Evolutionary conservation across 1,139 yeast genomes (phyloP).

Genomic region (Hyphopichia burtonii): DNA sequence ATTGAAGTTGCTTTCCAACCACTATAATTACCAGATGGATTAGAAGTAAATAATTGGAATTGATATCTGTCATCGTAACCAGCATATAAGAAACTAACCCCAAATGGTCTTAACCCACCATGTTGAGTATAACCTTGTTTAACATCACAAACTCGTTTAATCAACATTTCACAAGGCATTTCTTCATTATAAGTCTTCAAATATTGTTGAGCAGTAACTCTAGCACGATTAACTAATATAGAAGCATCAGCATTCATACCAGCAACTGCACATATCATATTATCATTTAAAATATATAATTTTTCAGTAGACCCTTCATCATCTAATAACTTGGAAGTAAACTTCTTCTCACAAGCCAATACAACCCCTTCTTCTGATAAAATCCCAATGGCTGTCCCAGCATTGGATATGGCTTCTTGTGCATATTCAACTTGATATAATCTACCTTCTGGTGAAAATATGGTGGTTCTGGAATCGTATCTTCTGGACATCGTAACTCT

Average conservation of each 20-base stretch:
- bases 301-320: constrained; percentile 94
- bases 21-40: constrained; percentile 95
- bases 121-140: constrained; percentile 99
- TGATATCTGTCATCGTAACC: constrained; percentile 91
- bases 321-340: constrained; percentile 86
- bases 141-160: constrained; percentile 84
- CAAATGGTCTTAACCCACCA: constrained; percentile 98
- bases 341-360: constrained; percentile 93
- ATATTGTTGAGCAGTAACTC: constrained; percentile 81
- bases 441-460: constrained; percentile 98
- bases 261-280: constrained; percentile 92
- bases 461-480: constrained; percentile 95
- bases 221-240: constrained; percentile 84
- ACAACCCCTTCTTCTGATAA: constrained; percentile 92
- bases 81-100: constrained; percentile 94
- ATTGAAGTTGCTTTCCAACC: constrained; percentile 99
- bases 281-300: constrained; percentile 78
- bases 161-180: constrained; percentile 87
- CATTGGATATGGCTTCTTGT: constrained; percentile 94
- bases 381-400: constrained; percentile 96
- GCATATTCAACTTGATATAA: constrained; percentile 96
- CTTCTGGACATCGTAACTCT: constrained; percentile 42
- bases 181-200: constrained; percentile 85
- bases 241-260: constrained; percentile 98
- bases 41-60: constrained; percentile 90